Evolutionary conservation across 768 basidiomycete species (phyloP).

Genomic region (Russula griseocarnosa): DNA sequence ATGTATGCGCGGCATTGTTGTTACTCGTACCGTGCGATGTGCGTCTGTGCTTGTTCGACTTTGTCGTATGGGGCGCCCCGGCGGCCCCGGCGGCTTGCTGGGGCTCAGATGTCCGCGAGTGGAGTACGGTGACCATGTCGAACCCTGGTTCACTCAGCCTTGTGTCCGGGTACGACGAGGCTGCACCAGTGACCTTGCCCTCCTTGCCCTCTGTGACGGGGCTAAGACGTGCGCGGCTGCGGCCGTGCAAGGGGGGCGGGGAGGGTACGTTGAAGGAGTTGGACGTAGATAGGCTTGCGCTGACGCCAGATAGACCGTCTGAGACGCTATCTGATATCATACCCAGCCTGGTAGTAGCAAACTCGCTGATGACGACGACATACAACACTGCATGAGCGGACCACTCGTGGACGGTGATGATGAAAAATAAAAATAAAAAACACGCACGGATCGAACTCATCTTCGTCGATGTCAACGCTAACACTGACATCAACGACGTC

Average conservation of each 20-base stretch:
- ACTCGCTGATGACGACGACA: slow-evolving; percentile 48
- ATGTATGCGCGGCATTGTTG: background rate
- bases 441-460: slow-evolving; percentile 81
- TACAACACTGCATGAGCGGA: background rate
- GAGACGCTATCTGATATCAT: slow-evolving; percentile 58
- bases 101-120: slow-evolving; percentile 28
- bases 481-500: slow-evolving; percentile 46
- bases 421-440: background rate
- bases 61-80: background rate
- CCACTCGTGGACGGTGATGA: background rate
- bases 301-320: slow-evolving; percentile 58
- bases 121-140: slow-evolving; percentile 50
- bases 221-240: slow-evolving; percentile 50
- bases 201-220: slow-evolving; percentile 43
- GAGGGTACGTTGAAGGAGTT: slow-evolving; percentile 53
- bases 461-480: slow-evolving; percentile 53
- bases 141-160: slow-evolving; percentile 44
- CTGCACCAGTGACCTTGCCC: slow-evolving; percentile 14
- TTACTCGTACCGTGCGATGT: slow-evolving; percentile 24
- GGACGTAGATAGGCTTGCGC: slow-evolving; percentile 49
- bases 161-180: slow-evolving; percentile 31
- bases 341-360: slow-evolving; percentile 56
- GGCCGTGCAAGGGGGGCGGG: slow-evolving; percentile 40
- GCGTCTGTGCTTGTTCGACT: slow-evolving; percentile 20
- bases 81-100: background rate